Conservation (phyloP, 495 filamentous ascomycete genomes). For the Trichoderma parareesei region DNA sequence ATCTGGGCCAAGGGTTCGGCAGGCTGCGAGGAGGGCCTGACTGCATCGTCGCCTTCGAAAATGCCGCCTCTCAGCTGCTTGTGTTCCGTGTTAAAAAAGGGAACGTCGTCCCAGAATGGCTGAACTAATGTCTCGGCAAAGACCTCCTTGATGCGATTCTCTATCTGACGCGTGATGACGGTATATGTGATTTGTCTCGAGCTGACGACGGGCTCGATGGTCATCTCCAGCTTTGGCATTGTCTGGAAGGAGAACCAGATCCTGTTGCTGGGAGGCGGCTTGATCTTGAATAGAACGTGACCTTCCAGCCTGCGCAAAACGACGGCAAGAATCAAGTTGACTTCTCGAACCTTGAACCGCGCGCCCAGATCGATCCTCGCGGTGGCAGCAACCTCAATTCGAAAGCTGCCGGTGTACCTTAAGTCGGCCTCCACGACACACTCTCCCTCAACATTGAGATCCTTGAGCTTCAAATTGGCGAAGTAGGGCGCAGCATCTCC, state of each 20-base stretch:
- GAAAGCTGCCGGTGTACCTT: constrained; percentile 80
- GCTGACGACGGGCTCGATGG: constrained; percentile 90
- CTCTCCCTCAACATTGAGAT: constrained; percentile 86
- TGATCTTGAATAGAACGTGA: constrained; percentile 75
- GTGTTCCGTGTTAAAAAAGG: constrained; percentile 70
- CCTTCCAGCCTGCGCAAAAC: constrained; percentile 81
- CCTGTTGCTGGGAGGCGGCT: constrained; percentile 90
- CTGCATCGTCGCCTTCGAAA: constrained; percentile 56
- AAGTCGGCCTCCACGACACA: constrained; percentile 78
- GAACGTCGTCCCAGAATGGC: constrained; percentile 91
- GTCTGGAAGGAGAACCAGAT: constrained; percentile 90
- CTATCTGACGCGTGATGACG: constrained; percentile 84
- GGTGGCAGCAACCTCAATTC: constrained; percentile 79
- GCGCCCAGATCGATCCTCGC: constrained; percentile 83
- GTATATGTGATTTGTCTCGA: constrained; percentile 90
- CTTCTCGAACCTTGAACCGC: constrained; percentile 82
- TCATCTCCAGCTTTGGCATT: constrained; percentile 85
- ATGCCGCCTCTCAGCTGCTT: constrained; percentile 82
- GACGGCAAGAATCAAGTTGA: constrained; percentile 79
- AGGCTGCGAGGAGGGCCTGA: constrained; percentile 27
- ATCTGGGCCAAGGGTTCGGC: constrained; percentile 48
- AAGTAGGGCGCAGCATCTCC: constrained; percentile 82
- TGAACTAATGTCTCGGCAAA: constrained; percentile 87
- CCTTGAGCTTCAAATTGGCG: constrained; percentile 80
- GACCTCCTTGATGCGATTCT: constrained; percentile 87